Evolutionary conservation across 2,329 filamentous ascomycete species (phyloP).

Genomic region (Magnaporthiopsis incrustans): DNA sequence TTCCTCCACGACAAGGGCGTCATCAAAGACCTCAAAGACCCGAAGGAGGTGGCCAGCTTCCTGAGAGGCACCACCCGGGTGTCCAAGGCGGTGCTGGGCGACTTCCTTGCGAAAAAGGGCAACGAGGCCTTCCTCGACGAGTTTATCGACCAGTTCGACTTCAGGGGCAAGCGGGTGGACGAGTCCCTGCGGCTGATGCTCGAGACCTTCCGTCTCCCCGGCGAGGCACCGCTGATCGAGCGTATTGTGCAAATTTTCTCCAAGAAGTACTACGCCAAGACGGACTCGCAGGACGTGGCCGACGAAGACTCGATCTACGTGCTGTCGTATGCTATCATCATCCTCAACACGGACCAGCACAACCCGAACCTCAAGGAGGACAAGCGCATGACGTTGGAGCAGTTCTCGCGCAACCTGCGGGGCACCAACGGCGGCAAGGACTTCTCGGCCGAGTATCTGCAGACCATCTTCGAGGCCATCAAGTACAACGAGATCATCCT

Average conservation of each 20-base stretch:
- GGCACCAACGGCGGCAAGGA: slow-evolving; percentile 82
- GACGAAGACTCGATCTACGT: slow-evolving; percentile 86
- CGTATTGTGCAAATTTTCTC: slow-evolving; percentile 83
- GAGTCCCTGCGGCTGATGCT: slow-evolving; percentile 83
- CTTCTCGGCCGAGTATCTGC: slow-evolving; percentile 75
- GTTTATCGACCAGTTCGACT: slow-evolving; percentile 84
- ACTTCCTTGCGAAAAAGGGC: slow-evolving; percentile 84
- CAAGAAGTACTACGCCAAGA: slow-evolving; percentile 70
- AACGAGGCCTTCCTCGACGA: slow-evolving; percentile 80
- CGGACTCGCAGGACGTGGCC: slow-evolving; percentile 64
- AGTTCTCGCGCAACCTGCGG: slow-evolving; percentile 83
- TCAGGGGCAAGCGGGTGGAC: slow-evolving; percentile 76
- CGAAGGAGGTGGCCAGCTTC: slow-evolving; percentile 75
- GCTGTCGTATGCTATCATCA: slow-evolving; percentile 91
- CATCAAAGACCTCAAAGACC: slow-evolving; percentile 66
- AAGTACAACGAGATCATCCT: slow-evolving; percentile 90
- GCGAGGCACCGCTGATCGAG: slow-evolving; percentile 88
- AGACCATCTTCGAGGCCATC: slow-evolving; percentile 85
- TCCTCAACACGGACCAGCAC: slow-evolving; percentile 95
- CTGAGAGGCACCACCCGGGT: slow-evolving; percentile 79
- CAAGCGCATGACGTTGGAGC: slow-evolving; percentile 75
- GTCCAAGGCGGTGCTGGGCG: slow-evolving; percentile 84
- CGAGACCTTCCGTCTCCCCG: slow-evolving; percentile 86
- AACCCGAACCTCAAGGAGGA: slow-evolving; percentile 77
- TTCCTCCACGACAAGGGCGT: slow-evolving; percentile 81